A percentile compares a stretch with the other conserved stretches of the same genome.
Conservation (phyloP, 805 yeast genomes). For the Schizosaccharomyces pombe region DNA sequence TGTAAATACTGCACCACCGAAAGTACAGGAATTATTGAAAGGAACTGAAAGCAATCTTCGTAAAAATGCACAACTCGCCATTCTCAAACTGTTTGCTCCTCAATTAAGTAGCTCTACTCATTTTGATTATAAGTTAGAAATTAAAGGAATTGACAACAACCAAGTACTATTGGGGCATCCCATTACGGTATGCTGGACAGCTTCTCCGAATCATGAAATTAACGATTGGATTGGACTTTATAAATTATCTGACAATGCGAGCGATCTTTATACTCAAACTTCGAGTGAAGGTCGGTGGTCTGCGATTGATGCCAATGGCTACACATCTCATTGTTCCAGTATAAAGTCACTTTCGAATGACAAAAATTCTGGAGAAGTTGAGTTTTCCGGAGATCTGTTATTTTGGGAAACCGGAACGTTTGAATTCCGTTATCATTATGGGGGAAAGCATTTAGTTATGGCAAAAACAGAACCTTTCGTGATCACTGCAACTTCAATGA, state of each 20-base stretch:
- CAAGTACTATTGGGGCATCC: slow-evolving; percentile 27
- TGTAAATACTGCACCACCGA: slow-evolving; percentile 10
- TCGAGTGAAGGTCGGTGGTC: slow-evolving; percentile 47
- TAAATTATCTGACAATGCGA: slow-evolving; percentile 33
- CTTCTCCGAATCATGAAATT: slow-evolving; percentile 26
- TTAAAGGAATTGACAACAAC: slow-evolving; percentile 5
- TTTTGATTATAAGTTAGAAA: slow-evolving; percentile 1
- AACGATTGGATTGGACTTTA: slow-evolving; percentile 64
- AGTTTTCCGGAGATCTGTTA: slow-evolving; percentile 26
- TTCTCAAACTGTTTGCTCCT: neutral
- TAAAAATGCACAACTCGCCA: neutral
- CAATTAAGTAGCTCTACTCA: neutral
- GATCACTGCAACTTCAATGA: slow-evolving; percentile 14
- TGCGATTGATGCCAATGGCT: slow-evolving; percentile 20
- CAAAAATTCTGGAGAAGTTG: slow-evolving; percentile 22
- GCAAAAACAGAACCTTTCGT: slow-evolving; percentile 44
- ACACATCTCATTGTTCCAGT: slow-evolving; percentile 13
- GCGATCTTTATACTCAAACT: slow-evolving; percentile 32
- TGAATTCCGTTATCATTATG: slow-evolving; percentile 50
- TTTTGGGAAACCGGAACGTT: slow-evolving; percentile 48
- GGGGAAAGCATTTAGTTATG: slow-evolving; percentile 46
- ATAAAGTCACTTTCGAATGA: slow-evolving; percentile 7
- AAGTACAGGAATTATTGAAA: neutral
- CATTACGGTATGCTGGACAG: slow-evolving; percentile 29
- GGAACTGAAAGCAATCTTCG: neutral